A percentile compares a stretch with the other conserved stretches of the same genome.
phyloP scores from a whole-genome alignment of 495 filamentous ascomycete species.

The Penicillium odoratum region DNA sequence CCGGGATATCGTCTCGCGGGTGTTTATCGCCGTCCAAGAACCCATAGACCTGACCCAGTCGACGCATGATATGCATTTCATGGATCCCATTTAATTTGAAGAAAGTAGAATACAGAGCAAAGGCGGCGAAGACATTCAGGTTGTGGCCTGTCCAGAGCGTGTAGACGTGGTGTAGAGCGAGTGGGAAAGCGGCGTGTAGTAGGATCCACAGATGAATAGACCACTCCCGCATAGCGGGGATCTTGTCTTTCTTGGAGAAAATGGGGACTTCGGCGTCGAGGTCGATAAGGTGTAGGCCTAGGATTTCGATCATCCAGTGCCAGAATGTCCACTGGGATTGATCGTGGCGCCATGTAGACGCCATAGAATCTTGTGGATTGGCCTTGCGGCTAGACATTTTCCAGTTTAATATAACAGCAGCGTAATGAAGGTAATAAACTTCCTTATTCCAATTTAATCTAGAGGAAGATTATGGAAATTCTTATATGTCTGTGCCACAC shows the following conservation, averaged over 20 bases:
- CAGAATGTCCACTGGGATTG: constrained; percentile 22
- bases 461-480: constrained; percentile 1
- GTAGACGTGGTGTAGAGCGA: constrained; percentile 27
- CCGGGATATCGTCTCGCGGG: constrained; percentile 28
- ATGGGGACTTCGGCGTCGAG: constrained; percentile 19
- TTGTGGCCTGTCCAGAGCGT: constrained; percentile 17
- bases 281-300: constrained; percentile 26
- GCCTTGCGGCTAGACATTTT: constrained; percentile 10
- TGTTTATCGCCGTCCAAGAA: constrained; percentile 34
- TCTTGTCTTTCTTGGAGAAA: constrained; percentile 28
- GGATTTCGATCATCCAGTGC: constrained; percentile 28
- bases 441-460: background rate
- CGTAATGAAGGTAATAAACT: too few relatives aligned
- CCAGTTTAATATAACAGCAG: too few relatives aligned
- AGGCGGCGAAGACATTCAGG: constrained; percentile 16
- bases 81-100: constrained; percentile 29
- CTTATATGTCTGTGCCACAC: constrained; percentile 2
- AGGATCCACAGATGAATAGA: constrained; percentile 30
- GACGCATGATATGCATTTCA: constrained; percentile 28
- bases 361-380: constrained; percentile 29
- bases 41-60: constrained; percentile 27
- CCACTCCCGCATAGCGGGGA: constrained; percentile 25
- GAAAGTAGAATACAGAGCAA: constrained; percentile 23
- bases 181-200: constrained; percentile 23
- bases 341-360: constrained; percentile 31